Conservation (phyloP, 2,329 filamentous ascomycete species). For the Allantophomopsis cytisporea region DNA sequence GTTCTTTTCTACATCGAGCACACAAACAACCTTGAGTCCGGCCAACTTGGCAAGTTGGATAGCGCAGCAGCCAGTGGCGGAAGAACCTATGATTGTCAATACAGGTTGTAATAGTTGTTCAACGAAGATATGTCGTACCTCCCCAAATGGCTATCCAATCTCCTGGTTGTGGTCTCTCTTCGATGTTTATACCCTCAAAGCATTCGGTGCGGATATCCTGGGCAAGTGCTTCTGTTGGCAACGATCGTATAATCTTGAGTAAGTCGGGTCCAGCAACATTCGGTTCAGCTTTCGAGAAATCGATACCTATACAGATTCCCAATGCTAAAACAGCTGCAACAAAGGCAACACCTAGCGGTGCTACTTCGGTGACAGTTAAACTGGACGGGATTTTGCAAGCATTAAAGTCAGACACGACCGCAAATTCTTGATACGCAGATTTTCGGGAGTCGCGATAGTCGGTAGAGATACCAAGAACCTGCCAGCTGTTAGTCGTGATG, state of each 20-base stretch:
- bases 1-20: conserved; percentile 55
- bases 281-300: conserved; percentile 35
- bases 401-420: conserved; percentile 30
- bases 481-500: conserved; percentile 13
- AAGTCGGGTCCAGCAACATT: conserved; percentile 40
- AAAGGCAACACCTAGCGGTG: conserved; percentile 17
- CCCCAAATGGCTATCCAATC: conserved; percentile 70
- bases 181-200: conserved; percentile 33
- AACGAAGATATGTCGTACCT: conserved; percentile 24
- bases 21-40: conserved; percentile 48
- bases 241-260: conserved; percentile 29
- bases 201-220: conserved; percentile 50
- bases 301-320: conserved; percentile 56
- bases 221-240: conserved; percentile 35
- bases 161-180: conserved; percentile 40
- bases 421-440: conserved; percentile 25
- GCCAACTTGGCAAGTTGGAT: conserved; percentile 55
- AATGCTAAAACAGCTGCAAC: conserved; percentile 54
- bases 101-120: neutral
- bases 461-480: conserved; percentile 16
- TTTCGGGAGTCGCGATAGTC: conserved; percentile 17
- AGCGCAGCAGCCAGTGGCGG: conserved; percentile 52
- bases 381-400: conserved; percentile 13
- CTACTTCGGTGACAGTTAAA: conserved; percentile 9
- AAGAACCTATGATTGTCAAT: conserved; percentile 32